Evolutionary conservation across 805 yeast species (phyloP).

Genomic region (Sugiyamaella floridensis): DNA sequence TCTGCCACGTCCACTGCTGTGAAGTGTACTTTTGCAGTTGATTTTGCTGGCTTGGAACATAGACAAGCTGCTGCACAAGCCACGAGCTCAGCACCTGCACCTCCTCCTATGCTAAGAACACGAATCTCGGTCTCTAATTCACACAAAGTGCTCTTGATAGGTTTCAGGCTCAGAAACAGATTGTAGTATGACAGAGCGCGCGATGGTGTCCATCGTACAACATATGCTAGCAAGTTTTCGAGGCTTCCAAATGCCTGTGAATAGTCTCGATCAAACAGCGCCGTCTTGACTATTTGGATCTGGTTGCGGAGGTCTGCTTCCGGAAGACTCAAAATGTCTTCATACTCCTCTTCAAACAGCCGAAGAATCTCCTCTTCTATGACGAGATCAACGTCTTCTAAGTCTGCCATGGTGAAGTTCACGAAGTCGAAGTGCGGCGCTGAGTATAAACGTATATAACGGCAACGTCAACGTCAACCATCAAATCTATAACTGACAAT

Average conservation of each 20-base stretch:
- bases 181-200: slow-evolving; percentile 70
- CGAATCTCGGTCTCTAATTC: neutral
- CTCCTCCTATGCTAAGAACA: slow-evolving; percentile 74
- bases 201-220: slow-evolving; percentile 80
- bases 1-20: slow-evolving; percentile 70
- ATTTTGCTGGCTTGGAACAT: slow-evolving; percentile 11
- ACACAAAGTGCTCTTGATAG: slow-evolving; percentile 35
- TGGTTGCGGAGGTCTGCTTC: slow-evolving; percentile 30
- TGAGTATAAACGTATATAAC: too few species aligned
- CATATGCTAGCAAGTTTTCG: slow-evolving; percentile 66
- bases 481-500: too few species aligned
- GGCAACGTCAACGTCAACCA: too few species aligned
- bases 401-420: slow-evolving; percentile 1
- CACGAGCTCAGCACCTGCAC: slow-evolving; percentile 78
- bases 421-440: neutral
- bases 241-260: slow-evolving; percentile 57
- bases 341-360: slow-evolving; percentile 25
- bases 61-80: slow-evolving; percentile 38
- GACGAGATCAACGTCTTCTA: neutral
- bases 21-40: slow-evolving; percentile 47
- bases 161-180: slow-evolving; percentile 48
- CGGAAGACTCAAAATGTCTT: slow-evolving; percentile 16
- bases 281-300: slow-evolving; percentile 65
- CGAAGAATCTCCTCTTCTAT: slow-evolving; percentile 20
- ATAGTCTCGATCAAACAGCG: slow-evolving; percentile 65